Evolutionary conservation across 176 grass and related monocot species (phyloP), one percentile per base, ranked within the genome.

Genomic region (Raddia guianensis): DNA sequence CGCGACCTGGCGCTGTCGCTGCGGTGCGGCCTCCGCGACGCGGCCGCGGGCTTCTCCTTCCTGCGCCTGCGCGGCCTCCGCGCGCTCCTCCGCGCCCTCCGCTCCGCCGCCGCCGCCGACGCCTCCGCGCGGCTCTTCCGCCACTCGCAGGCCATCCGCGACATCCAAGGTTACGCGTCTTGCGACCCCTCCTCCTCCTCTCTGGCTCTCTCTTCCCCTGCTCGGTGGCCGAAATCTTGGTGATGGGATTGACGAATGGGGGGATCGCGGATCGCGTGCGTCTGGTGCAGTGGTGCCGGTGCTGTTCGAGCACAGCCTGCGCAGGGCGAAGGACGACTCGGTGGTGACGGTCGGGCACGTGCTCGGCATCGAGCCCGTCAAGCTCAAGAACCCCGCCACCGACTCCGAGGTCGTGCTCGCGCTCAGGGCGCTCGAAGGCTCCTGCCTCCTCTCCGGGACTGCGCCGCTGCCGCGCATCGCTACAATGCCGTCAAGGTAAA

Each of bases 401-500:
- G 77, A 89, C 70, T 89, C 87, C 19, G 86, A 89, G 81, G 54
- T 86, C 16, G 74, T 49, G 76, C 90, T 92, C 21, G 87, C 90
- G 58, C 70, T 92, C 57, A 83, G 90, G 81, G 90, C 86, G 42
- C 77, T 89, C 37, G 75, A 92, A 66, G 90, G 83, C 2, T 92
- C 83, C 68, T 92, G 90, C 83, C 87, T 89, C 33, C 87, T 92
- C 66, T 86, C 63, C 77, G 46, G n/a, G 69, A 67, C 68, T 92
- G 87, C 47, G 75, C 79, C 52, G 83, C 80, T 14, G 46, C 70
- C 4, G 90, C 83, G 44, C 87, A 92, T 33, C 86, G 86, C 6
- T 66, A 89, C 74, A 35, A 86, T 63, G 83, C 90, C n/a, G 70
- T 92, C 78, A 92, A 89, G 86, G 90, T 88, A 83, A 57, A 19